Percentiles rank a stretch among this genome's conserved stretches.
Conservation (phyloP, 2,329 filamentous ascomycete species). For the Blastomyces gilchristii region DNA sequence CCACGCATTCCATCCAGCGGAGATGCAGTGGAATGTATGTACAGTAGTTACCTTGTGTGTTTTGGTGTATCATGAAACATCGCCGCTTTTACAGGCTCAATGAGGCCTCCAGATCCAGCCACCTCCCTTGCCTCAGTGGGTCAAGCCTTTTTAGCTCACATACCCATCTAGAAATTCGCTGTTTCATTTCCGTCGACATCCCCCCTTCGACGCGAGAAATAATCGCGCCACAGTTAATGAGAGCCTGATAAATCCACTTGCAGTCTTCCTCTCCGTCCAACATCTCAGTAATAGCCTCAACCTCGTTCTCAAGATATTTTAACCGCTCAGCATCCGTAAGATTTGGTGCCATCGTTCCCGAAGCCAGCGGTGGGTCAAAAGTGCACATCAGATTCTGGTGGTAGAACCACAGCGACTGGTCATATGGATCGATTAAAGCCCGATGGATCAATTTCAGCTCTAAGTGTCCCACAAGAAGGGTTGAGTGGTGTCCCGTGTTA, state of each 20-base stretch:
- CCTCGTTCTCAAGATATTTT: constrained; percentile 57
- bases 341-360: constrained; percentile 53
- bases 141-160: constrained; percentile 58
- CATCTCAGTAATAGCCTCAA: constrained; percentile 61
- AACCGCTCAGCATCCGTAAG: constrained; percentile 53
- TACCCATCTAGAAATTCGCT: constrained; percentile 50
- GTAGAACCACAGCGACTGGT: constrained; percentile 96
- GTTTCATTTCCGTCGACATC: constrained; percentile 35
- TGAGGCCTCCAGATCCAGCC: constrained; percentile 56
- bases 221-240: constrained; percentile 65
- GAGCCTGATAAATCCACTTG: constrained; percentile 83
- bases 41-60: background rate
- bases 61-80: constrained; percentile 6
- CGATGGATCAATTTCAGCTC: constrained; percentile 68
- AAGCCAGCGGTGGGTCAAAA: constrained; percentile 40
- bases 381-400: constrained; percentile 77
- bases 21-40: background rate
- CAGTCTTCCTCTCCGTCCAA: constrained; percentile 57
- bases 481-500: background rate
- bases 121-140: constrained; percentile 62
- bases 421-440: constrained; percentile 80
- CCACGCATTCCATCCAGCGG: background rate
- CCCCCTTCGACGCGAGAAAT: constrained; percentile 41
- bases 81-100: constrained; percentile 19
- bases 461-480: constrained; percentile 17